Evolutionary conservation across 768 basidiomycete genomes (phyloP).

Genomic region (Hemileccinum rubropunctum): DNA sequence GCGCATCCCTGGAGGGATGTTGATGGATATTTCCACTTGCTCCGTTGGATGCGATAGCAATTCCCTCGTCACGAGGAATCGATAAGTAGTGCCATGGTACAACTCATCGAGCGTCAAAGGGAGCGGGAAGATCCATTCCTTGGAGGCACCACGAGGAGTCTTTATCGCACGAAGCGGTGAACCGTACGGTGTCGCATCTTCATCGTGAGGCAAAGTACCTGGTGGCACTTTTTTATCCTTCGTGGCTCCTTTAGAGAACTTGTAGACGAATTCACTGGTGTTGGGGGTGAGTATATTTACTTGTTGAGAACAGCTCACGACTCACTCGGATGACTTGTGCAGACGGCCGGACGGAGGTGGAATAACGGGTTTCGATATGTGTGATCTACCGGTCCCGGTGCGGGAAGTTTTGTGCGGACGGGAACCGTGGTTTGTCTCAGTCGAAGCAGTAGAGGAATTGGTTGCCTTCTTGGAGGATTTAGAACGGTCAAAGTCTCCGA

Average conservation of each 20-base stretch:
- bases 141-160: constrained; percentile 39
- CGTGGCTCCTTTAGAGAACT: constrained; percentile 19
- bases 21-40: constrained; percentile 56
- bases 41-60: constrained; percentile 48
- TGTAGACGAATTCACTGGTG: constrained; percentile 31
- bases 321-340: constrained; percentile 29
- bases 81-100: constrained; percentile 51
- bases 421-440: constrained; percentile 1
- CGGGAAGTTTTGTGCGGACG: constrained; percentile 13
- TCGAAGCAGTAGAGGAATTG: constrained; percentile 1
- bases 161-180: constrained; percentile 41
- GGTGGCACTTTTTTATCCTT: constrained; percentile 5
- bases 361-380: constrained; percentile 26
- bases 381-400: constrained; percentile 13
- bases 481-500: constrained; percentile 7
- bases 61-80: constrained; percentile 59
- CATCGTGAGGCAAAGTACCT: constrained; percentile 4
- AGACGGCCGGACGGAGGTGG: constrained; percentile 25
- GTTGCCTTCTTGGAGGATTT: constrained; percentile 14
- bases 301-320: not conserved
- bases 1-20: constrained; percentile 61
- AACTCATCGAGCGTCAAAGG: constrained; percentile 61
- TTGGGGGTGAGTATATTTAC: constrained; percentile 7
- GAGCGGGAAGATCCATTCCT: constrained; percentile 70
- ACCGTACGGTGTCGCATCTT: constrained; percentile 25